Conservation (phyloP, 2,329 filamentous ascomycete genomes). For the Trichothecium roseum region DNA sequence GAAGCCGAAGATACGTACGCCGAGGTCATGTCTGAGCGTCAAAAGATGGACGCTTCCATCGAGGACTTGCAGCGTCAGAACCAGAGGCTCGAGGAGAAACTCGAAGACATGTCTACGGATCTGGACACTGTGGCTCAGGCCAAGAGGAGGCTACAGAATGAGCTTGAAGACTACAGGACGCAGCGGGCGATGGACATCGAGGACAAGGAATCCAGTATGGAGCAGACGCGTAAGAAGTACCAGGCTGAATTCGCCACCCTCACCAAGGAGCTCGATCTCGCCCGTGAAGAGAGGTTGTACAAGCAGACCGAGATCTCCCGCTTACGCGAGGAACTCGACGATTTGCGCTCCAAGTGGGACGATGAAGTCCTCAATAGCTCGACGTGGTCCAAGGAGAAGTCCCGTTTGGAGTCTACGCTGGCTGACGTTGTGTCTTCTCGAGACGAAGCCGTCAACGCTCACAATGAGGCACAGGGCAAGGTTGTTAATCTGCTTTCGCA, state of each 20-base stretch:
- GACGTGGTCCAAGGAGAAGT: constrained; percentile 97
- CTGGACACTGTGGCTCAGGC: constrained; percentile 75
- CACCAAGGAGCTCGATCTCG: constrained; percentile 85
- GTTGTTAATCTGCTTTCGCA: constrained; percentile 85
- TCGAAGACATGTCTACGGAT: constrained; percentile 87
- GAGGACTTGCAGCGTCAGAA: constrained; percentile 87
- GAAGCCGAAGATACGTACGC: constrained; percentile 89
- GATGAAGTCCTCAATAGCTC: constrained; percentile 96
- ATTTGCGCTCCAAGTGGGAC: constrained; percentile 93
- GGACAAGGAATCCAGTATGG: constrained; percentile 90
- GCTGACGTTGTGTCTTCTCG: constrained; percentile 83
- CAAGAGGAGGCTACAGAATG: constrained; percentile 90
- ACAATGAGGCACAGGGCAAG: constrained; percentile 91
- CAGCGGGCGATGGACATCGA: constrained; percentile 94
- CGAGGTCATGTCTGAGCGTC: constrained; percentile 81
- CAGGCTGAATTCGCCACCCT: constrained; percentile 84
- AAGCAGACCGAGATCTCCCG: constrained; percentile 80
- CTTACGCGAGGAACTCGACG: constrained; percentile 90
- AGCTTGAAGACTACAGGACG: constrained; percentile 93
- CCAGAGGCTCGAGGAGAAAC: constrained; percentile 78
- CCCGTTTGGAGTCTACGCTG: constrained; percentile 78
- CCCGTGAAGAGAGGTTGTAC: constrained; percentile 78
- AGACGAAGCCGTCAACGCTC: constrained; percentile 84
- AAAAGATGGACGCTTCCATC: constrained; percentile 77
- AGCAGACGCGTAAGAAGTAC: constrained; percentile 96